Evolutionary conservation across 352 stramenopile species (phyloP).

Genomic region (Phytophthora sp.): DNA sequence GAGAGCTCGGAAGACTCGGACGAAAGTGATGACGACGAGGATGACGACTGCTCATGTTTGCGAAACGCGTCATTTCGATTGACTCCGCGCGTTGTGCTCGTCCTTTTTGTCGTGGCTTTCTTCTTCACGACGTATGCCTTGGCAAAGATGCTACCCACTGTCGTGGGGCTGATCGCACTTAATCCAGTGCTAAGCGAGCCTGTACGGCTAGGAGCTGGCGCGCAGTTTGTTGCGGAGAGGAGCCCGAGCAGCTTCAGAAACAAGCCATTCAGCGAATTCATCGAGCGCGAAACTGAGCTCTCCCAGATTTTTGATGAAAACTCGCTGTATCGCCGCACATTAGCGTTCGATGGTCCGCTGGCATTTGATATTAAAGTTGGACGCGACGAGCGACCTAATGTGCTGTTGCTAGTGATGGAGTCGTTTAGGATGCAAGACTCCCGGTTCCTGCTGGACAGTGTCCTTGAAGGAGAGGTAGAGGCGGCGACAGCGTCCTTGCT

Average conservation of each 20-base stretch:
- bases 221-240: conserved; percentile 22
- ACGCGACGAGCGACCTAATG: conserved; percentile 54
- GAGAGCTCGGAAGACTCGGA: conserved; percentile 16
- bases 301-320: conserved; percentile 44
- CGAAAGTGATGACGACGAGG: conserved; percentile 23
- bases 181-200: conserved; percentile 64
- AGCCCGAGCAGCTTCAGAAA: conserved; percentile 14
- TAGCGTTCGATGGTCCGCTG: conserved; percentile 52
- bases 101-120: conserved; percentile 20
- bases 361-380: conserved; percentile 60
- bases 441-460: conserved; percentile 38
- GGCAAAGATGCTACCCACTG: conserved; percentile 43
- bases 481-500: conserved; percentile 36
- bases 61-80: conserved; percentile 13
- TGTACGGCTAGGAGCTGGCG: conserved; percentile 34
- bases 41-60: conserved; percentile 20
- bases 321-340: conserved; percentile 53
- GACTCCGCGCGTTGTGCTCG: conserved; percentile 25
- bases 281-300: conserved; percentile 56
- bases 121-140: conserved; percentile 35
- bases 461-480: conserved; percentile 29
- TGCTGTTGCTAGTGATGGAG: conserved; percentile 71
- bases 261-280: conserved; percentile 41
- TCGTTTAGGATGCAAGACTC: conserved; percentile 72
- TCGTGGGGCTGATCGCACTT: conserved; percentile 59